A percentile compares a stretch with the other conserved stretches of the same genome.
phyloP scores from a whole-genome alignment of 2,329 filamentous ascomycete genomes.

The Pseudogymnoascus sp. region DNA sequence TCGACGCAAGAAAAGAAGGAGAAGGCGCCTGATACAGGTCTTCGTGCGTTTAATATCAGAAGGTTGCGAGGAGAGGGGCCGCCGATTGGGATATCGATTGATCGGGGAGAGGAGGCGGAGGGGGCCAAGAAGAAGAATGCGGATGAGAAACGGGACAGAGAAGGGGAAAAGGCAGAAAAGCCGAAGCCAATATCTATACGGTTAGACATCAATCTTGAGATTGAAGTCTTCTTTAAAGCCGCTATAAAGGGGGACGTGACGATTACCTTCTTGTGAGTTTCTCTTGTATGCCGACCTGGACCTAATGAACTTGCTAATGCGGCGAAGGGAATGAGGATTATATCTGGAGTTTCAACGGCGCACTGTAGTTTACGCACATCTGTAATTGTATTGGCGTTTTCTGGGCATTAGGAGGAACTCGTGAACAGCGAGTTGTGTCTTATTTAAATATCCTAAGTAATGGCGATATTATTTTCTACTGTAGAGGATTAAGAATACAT shows the following conservation, averaged over 20 bases:
- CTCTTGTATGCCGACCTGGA: neutral
- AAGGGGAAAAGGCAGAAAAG: constrained; percentile 38
- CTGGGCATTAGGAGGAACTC: neutral
- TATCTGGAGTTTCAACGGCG: neutral
- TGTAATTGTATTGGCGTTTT: neutral
- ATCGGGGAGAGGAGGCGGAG: constrained; percentile 18
- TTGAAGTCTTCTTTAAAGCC: constrained; percentile 74
- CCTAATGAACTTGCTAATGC: neutral
- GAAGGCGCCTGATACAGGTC: constrained; percentile 20
- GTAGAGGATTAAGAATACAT: neutral
- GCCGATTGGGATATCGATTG: constrained; percentile 22
- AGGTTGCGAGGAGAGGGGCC: constrained; percentile 19
- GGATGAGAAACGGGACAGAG: constrained; percentile 32
- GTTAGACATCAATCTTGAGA: constrained; percentile 69
- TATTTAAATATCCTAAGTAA: neutral
- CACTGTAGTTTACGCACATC: neutral
- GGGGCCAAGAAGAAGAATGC: constrained; percentile 15
- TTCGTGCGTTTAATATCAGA: constrained; percentile 25
- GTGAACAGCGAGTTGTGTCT: neutral
- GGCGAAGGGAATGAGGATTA: neutral
- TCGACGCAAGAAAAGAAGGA: neutral
- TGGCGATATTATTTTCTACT: neutral
- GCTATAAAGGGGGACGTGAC: constrained; percentile 64
- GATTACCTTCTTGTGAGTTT: constrained; percentile 37
- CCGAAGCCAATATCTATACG: constrained; percentile 63